Evolutionary conservation across 805 yeast genomes (phyloP).

Genomic region (Candida germanica): DNA sequence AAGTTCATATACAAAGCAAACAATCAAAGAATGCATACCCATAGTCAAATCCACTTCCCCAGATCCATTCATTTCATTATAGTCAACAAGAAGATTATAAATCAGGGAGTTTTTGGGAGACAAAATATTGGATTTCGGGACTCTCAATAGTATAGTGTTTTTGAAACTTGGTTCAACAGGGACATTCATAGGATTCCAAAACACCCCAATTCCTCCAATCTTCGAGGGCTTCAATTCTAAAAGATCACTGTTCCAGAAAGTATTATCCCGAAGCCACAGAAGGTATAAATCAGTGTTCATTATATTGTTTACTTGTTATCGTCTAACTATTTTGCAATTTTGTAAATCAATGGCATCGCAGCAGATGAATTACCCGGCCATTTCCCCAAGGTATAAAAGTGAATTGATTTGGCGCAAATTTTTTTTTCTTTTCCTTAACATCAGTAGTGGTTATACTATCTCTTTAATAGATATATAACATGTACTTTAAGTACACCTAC

Average conservation of each 20-base stretch:
- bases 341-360: too few relatives aligned
- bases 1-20: slow-evolving; percentile 72
- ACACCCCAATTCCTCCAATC: slow-evolving; percentile 72
- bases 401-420: slow-evolving; percentile 21
- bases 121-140: slow-evolving; percentile 60
- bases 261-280: slow-evolving; percentile 55
- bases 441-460: slow-evolving; percentile 84
- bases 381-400: slow-evolving; percentile 5
- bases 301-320: too few relatives aligned
- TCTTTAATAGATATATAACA: slow-evolving; percentile 58
- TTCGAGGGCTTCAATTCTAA: slow-evolving; percentile 10
- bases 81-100: slow-evolving; percentile 64
- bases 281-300: slow-evolving; percentile 1
- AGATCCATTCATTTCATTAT: slow-evolving; percentile 15
- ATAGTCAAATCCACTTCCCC: slow-evolving; percentile 32
- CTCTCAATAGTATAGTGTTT: slow-evolving; percentile 42
- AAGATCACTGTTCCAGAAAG: slow-evolving; percentile 47
- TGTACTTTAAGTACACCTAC: slow-evolving; percentile 32
- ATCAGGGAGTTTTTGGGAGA: slow-evolving; percentile 59
- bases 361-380: too few relatives aligned
- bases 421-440: slow-evolving; percentile 33
- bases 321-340: too few relatives aligned
- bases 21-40: slow-evolving; percentile 64
- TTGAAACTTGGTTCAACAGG: slow-evolving; percentile 17
- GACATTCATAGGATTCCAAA: slow-evolving; percentile 34